Percentiles rank a stretch among this genome's conserved stretches.
Evolutionary conservation across 129 eudicot species (phyloP).

Genomic region (Centaurea solstitialis): DNA sequence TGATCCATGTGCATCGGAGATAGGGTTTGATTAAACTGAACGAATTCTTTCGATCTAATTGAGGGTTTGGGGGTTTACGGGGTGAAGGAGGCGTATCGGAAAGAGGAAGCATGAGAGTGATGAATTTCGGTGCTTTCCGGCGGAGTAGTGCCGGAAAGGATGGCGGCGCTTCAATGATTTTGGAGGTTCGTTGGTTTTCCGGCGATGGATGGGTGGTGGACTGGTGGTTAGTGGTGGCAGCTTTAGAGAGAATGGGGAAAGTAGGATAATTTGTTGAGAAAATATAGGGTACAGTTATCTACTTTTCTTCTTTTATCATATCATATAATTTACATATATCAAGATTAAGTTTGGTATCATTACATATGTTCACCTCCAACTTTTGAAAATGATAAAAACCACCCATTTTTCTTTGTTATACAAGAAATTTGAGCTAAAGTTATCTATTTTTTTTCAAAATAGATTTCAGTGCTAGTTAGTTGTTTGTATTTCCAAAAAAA

Average conservation of each 20-base stretch:
- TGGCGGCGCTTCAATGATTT: constrained; percentile 17
- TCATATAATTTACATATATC: neutral
- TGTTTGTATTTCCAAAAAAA: no score
- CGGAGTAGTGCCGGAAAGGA: constrained; percentile 31
- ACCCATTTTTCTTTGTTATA: neutral
- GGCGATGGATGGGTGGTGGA: neutral
- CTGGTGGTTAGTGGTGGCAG: constrained; percentile 22
- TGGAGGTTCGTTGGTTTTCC: neutral
- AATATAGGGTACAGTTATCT: constrained; percentile 20
- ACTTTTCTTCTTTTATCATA: neutral
- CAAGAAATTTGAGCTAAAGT: no score
- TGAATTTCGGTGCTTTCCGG: constrained; percentile 29
- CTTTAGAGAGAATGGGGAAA: constrained; percentile 23
- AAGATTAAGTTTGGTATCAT: neutral
- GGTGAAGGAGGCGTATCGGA: constrained; percentile 36
- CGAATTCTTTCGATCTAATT: constrained; percentile 41
- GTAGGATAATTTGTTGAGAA: constrained; percentile 30
- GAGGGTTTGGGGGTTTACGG: constrained; percentile 42
- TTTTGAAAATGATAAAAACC: neutral
- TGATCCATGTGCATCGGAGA: constrained; percentile 71
- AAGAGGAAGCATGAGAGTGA: constrained; percentile 61
- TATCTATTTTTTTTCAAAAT: no score
- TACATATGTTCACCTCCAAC: neutral
- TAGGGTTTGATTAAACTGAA: constrained; percentile 40
- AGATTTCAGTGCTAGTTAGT: no score